Percentiles rank a stretch among this genome's conserved stretches.
phyloP scores from a whole-genome alignment of 176 grass and related monocot species.

The Oryza australiensis region DNA sequence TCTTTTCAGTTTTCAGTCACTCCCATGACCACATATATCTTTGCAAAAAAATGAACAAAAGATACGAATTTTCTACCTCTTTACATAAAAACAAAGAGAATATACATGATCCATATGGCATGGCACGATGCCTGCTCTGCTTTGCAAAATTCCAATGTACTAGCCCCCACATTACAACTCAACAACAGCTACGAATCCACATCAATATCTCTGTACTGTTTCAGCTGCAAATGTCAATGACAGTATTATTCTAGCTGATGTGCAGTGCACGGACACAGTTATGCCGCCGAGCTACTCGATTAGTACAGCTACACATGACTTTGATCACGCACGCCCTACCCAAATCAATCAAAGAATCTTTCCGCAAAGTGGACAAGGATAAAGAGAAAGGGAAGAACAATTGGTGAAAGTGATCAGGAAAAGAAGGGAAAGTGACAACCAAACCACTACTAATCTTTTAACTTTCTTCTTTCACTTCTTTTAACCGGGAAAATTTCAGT shows the following conservation, averaged over 20 bases:
- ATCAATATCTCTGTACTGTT: neutral
- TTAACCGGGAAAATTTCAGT: neutral
- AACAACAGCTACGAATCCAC: neutral
- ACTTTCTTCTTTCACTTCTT: neutral
- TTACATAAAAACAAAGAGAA: neutral
- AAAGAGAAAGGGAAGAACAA: conserved; percentile 7
- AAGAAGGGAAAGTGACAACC: conserved; percentile 25
- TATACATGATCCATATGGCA: neutral
- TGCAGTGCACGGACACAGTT: conserved; percentile 24
- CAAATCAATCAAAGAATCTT: conserved; percentile 11
- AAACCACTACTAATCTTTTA: neutral
- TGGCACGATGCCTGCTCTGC: neutral
- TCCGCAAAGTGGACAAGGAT: neutral
- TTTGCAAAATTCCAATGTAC: neutral
- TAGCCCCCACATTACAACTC: neutral
- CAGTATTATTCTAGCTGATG: neutral
- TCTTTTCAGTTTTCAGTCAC: neutral
- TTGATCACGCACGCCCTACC: conserved; percentile 1
- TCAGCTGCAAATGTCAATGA: neutral
- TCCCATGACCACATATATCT: neutral
- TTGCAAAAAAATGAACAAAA: neutral
- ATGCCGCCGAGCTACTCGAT: neutral
- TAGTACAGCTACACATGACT: neutral
- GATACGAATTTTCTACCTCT: neutral
- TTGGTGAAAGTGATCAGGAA: conserved; percentile 8